These are phyloP conservation scores for Pseudonectria buxi DNA, from an alignment of 2,329 filamentous ascomycete species.

Conservation along the genomic window DNA sequence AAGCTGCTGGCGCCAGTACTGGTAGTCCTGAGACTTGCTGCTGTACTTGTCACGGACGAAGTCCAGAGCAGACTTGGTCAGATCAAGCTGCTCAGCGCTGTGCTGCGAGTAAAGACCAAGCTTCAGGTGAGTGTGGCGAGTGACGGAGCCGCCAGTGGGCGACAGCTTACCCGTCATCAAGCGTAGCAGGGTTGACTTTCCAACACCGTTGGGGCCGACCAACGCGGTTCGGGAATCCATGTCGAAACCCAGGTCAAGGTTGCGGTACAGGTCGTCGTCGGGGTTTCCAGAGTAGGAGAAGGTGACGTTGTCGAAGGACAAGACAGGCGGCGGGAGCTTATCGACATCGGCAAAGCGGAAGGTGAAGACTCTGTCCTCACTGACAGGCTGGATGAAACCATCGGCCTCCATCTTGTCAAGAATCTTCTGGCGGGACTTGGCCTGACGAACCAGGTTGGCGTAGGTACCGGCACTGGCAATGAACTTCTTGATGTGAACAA, in stretches of 20 bases:
- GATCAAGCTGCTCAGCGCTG: slow-evolving; percentile 94
- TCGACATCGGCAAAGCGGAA: slow-evolving; percentile 99
- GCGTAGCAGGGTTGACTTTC: slow-evolving; percentile 92
- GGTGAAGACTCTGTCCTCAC: slow-evolving; percentile 79
- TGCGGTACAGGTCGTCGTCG: slow-evolving; percentile 89
- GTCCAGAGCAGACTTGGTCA: slow-evolving; percentile 95
- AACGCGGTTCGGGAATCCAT: slow-evolving; percentile 98
- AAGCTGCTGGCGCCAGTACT: slow-evolving; percentile 98
- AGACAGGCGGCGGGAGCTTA: slow-evolving; percentile 94
- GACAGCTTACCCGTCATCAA: slow-evolving; percentile 95
- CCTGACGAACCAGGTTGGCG: slow-evolving; percentile 96
- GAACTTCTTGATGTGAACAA: slow-evolving; percentile 99
- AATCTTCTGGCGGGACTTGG: slow-evolving; percentile 99
- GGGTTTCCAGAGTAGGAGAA: slow-evolving; percentile 93
- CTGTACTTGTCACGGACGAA: slow-evolving; percentile 95
- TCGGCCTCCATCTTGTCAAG: slow-evolving; percentile 99
- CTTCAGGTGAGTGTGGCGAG: slow-evolving; percentile 95
- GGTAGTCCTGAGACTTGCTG: slow-evolving; percentile 88
- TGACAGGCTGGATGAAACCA: slow-evolving; percentile 91
- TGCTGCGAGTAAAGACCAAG: slow-evolving; percentile 97
- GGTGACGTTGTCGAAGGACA: slow-evolving; percentile 94
- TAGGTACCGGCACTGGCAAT: slow-evolving; percentile 99
- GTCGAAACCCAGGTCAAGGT: slow-evolving; percentile 96
- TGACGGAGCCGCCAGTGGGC: slow-evolving; percentile 73
- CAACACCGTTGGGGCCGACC: slow-evolving; percentile 97